phyloP scores from a whole-genome alignment of 345 rosid species.

The Trapa incisa region DNA sequence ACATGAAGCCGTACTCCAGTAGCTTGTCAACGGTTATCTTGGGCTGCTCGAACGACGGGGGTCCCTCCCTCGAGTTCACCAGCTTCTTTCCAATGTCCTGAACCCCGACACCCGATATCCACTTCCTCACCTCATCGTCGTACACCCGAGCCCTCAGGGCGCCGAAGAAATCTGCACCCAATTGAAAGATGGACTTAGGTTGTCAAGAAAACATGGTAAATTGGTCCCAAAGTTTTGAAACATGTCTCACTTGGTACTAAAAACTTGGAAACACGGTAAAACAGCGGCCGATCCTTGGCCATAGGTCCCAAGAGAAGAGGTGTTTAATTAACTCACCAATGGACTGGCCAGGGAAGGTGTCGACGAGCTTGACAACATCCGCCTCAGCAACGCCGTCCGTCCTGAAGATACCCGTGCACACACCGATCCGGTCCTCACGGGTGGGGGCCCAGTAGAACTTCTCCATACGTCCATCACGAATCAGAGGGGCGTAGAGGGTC shows the following conservation, averaged over 20 bases:
- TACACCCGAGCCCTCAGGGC: constrained; percentile 93
- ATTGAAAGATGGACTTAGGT: background rate
- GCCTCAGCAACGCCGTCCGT: constrained; percentile 35
- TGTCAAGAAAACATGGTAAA: no score
- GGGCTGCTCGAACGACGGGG: constrained; percentile 77
- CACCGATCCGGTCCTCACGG: constrained; percentile 87
- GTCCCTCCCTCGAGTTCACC: constrained; percentile 79
- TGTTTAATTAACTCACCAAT: constrained; percentile 34
- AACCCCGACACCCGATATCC: constrained; percentile 53
- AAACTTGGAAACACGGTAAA: no score
- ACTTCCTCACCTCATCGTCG: constrained; percentile 95
- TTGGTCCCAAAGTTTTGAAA: no score
- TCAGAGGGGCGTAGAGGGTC: constrained; percentile 91
- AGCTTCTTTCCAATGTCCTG: constrained; percentile 56
- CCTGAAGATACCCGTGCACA: constrained; percentile 77
- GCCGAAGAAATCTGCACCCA: constrained; percentile 71
- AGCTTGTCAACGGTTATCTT: constrained; percentile 63
- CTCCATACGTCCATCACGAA: constrained; percentile 99
- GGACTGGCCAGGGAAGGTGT: constrained; percentile 92
- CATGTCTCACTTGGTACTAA: no score
- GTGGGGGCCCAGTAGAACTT: constrained; percentile 99
- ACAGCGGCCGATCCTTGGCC: no score
- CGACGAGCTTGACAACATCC: constrained; percentile 63
- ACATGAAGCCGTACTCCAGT: constrained; percentile 72
- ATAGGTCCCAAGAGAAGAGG: no score